Evolutionary conservation across 768 basidiomycete species (phyloP).

Genomic region (Melanogaster broomeanus): DNA sequence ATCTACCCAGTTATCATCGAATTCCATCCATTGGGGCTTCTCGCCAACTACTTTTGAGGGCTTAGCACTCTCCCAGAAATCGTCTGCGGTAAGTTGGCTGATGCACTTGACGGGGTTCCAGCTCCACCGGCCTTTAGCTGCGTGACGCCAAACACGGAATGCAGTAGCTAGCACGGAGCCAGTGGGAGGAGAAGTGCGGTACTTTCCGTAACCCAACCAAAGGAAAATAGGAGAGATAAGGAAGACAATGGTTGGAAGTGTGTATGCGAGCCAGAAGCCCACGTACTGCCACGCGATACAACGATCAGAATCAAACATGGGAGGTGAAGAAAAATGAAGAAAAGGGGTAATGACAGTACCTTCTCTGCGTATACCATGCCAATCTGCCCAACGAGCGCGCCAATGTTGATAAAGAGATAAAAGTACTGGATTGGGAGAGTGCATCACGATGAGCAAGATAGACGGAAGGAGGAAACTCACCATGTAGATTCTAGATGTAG

Average conservation of each 20-base stretch:
- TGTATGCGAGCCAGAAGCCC: slow-evolving; percentile 67
- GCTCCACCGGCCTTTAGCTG: slow-evolving; percentile 54
- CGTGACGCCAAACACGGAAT: slow-evolving; percentile 47
- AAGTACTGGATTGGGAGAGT: slow-evolving; percentile 45
- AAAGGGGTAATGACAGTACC: slow-evolving; percentile 30
- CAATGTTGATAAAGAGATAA: slow-evolving; percentile 75
- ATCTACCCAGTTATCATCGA: slow-evolving; percentile 79
- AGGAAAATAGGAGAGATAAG: slow-evolving; percentile 63
- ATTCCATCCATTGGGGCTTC: slow-evolving; percentile 68
- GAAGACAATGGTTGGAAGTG: slow-evolving; percentile 65
- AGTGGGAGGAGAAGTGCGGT: slow-evolving; percentile 56
- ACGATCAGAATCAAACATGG: slow-evolving; percentile 6
- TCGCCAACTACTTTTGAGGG: slow-evolving; percentile 52
- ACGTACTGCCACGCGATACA: slow-evolving; percentile 42
- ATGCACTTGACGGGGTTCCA: slow-evolving; percentile 51
- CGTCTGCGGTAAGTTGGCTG: slow-evolving; percentile 51
- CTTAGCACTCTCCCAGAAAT: slow-evolving; percentile 76
- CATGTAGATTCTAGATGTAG: slow-evolving; percentile 74
- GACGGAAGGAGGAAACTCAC: slow-evolving; percentile 31
- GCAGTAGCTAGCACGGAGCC: slow-evolving; percentile 63
- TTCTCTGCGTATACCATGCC: slow-evolving; percentile 69
- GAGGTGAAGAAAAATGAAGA: background rate
- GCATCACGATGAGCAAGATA: background rate
- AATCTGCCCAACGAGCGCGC: slow-evolving; percentile 68
- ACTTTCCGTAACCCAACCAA: slow-evolving; percentile 52